Evolutionary conservation across 225 moss, liverwort and hornwort genomes (phyloP).

Genomic region (Climacium dendroides): DNA sequence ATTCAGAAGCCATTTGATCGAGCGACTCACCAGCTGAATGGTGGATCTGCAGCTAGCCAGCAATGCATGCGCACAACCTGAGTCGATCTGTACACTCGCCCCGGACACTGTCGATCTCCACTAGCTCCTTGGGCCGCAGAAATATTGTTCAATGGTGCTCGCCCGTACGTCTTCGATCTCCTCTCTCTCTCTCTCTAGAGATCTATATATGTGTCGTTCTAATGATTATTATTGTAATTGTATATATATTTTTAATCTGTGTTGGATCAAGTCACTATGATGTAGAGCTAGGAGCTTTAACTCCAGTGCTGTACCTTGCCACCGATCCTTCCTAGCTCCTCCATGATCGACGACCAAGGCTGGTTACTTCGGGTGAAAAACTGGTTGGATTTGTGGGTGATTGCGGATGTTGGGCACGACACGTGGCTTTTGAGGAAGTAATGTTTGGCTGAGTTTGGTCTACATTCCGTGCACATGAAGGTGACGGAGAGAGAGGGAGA

Average conservation of each 20-base stretch:
- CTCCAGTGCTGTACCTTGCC: neutral
- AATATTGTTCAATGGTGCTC: neutral
- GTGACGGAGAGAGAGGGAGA: neutral
- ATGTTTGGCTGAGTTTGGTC: neutral
- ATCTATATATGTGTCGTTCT: neutral
- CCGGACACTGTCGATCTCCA: neutral
- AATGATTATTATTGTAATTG: neutral
- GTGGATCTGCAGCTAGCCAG: neutral
- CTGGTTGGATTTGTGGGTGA: neutral
- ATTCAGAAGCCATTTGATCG: neutral
- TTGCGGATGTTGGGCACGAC: neutral
- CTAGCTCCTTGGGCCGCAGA: neutral
- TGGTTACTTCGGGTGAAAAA: neutral
- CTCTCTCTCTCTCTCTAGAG: neutral
- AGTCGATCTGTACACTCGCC: neutral
- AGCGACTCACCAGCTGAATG: neutral
- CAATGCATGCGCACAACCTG: neutral
- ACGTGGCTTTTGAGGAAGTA: neutral
- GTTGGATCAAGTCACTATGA: neutral
- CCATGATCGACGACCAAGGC: neutral
- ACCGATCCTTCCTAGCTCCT: neutral
- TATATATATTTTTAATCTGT: neutral
- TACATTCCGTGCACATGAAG: neutral
- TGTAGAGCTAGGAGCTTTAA: neutral
- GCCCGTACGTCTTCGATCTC: neutral